Evolutionary conservation across 2,329 filamentous ascomycete species (phyloP).

Genomic region (Monosporascus cannonballus): DNA sequence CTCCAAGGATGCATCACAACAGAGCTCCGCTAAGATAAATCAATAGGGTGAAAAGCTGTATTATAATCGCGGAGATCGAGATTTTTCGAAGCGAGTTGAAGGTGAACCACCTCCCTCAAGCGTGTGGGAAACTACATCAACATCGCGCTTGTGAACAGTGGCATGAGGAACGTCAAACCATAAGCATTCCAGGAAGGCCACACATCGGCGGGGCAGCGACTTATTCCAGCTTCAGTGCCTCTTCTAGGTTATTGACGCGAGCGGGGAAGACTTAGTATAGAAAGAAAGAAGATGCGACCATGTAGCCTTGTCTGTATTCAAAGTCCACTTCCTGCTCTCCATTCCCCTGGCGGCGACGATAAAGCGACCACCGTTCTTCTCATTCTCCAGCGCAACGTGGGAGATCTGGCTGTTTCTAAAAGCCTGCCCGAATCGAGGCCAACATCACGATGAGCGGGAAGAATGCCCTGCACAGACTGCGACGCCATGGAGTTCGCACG

Average conservation of each 20-base stretch:
- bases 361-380: background rate
- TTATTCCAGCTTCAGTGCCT: background rate
- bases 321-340: background rate
- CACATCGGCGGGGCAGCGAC: background rate
- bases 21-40: background rate
- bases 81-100: background rate
- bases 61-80: background rate
- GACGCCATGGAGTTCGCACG: background rate
- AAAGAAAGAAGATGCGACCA: background rate
- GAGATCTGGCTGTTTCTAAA: background rate
- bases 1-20: background rate
- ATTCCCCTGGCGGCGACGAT: background rate
- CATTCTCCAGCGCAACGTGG: background rate
- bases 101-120: background rate
- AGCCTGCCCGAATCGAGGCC: background rate
- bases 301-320: background rate
- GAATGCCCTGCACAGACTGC: background rate
- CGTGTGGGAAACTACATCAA: background rate
- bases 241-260: background rate
- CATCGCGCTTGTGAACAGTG: background rate
- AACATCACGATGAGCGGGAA: background rate
- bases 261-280: background rate
- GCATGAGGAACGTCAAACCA: background rate
- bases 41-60: background rate
- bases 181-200: background rate